Evolutionary conservation across 805 yeast genomes (phyloP).

Genomic region (Pachysolen tannophilus): DNA sequence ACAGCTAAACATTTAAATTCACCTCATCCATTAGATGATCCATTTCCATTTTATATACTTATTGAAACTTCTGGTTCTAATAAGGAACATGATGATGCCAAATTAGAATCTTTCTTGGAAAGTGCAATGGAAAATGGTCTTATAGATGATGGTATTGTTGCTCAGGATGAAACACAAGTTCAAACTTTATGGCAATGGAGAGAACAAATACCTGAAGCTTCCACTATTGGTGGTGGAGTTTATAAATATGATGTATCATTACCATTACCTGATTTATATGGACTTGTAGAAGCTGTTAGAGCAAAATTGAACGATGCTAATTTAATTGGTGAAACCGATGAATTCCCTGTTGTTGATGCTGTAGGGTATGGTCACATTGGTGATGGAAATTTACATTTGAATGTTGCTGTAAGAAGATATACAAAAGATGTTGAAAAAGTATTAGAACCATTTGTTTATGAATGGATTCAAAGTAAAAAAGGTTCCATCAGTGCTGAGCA

Average conservation of each 20-base stretch:
- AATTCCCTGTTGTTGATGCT: slow-evolving; percentile 77
- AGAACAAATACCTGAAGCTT: slow-evolving; percentile 87
- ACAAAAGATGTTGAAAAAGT: slow-evolving; percentile 67
- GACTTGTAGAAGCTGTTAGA: slow-evolving; percentile 73
- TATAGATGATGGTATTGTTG: slow-evolving; percentile 90
- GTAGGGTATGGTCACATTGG: slow-evolving; percentile 99
- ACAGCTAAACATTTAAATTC: slow-evolving; percentile 53
- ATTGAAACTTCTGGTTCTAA: slow-evolving; percentile 96
- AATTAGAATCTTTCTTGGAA: slow-evolving; percentile 79
- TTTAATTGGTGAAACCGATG: slow-evolving; percentile 54
- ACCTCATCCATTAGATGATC: slow-evolving; percentile 58
- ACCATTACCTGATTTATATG: slow-evolving; percentile 76
- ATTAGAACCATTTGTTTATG: slow-evolving; percentile 92
- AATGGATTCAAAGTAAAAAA: slow-evolving; percentile 63
- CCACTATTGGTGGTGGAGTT: slow-evolving; percentile 83
- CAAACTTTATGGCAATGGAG: slow-evolving; percentile 90
- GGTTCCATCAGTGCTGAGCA: slow-evolving; percentile 98
- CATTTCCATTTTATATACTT: slow-evolving; percentile 79
- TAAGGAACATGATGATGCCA: slow-evolving; percentile 87
- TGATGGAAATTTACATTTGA: slow-evolving; percentile 92
- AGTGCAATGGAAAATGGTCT: slow-evolving; percentile 74
- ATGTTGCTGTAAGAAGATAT: slow-evolving; percentile 84
- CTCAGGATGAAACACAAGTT: slow-evolving; percentile 89
- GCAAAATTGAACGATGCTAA: slow-evolving; percentile 47
- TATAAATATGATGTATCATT: slow-evolving; percentile 95